Base-by-base conservation (phyloP, 495 filamentous ascomycete species). In the Amniculicola lignicola region DNA sequence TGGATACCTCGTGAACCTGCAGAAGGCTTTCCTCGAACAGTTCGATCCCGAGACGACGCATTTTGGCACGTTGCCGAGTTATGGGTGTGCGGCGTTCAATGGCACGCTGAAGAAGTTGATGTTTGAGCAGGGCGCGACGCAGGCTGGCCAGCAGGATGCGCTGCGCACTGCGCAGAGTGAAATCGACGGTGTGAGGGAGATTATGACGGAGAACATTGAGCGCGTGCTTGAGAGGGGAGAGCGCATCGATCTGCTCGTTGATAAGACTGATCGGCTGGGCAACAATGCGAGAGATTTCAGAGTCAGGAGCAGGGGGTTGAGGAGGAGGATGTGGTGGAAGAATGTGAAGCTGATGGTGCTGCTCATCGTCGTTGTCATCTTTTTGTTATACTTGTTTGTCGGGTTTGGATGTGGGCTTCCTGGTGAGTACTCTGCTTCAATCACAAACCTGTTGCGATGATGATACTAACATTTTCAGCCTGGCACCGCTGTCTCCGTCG, bases 171-270 rank as follows among this genome's bases (percentile, higher is more conserved):
- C 85, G 25, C 85, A 87, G 67, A 75, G 79, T 23, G 94, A 97
- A 75, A 96, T 99, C 62, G 90, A 95, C 51, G 89, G 87, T 58
- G 93, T 95, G 36, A 76, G 86, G 39, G 90, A 90, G 25, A 95
- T 99, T 67, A 99, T 99, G 93, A 96, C 91, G 48, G 83, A 94
- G 75, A 99, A 97, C 72, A 99, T 99, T 62, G 93, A 99, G 80
- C 78, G 90, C 50, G 82, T 99, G 63, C 70, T 99, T 41, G 93
- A 99, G 79, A 75, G 93, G 2, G 93, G 93, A 15, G 93, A 96
- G 78, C 78, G 91, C 61, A 96, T 99, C 62, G 90, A 96, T 76
- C 67, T 96, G 66, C 75, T 99, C 50, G 91, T 99, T 25, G 91
- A 97, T 67, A 99, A 97, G 82, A 99, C 94, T 55, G 92, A 96